Base-by-base conservation (phyloP, 2,329 filamentous ascomycete species). In the Sporothrix pallida region DNA sequence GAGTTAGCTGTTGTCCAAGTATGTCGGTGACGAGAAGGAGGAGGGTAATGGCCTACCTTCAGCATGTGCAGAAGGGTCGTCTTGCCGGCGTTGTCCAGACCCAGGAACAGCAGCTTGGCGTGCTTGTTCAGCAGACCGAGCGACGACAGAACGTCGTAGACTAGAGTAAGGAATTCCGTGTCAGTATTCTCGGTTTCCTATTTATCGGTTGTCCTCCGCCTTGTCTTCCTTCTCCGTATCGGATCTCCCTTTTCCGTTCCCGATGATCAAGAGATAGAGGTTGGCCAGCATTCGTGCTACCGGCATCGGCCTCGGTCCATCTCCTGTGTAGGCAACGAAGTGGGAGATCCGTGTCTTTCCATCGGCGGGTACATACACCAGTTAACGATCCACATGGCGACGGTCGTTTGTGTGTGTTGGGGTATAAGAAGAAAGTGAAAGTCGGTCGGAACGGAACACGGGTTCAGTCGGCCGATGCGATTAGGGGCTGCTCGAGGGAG, bases 51-150 rank as follows among this genome's bases (percentile, higher is more conserved):
- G 9, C 54, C n/a, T 52, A 94, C 92, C 92, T 97, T 97, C 84
- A 97, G 84, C 94, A 97, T 97, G 85, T 97, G 94, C 81, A 97
- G 86, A 79, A 97, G 87, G 62, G 94, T 97, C 72, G 94, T 97
- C 88, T 97, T 97, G 84, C 94, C 94, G 70, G 94, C 94, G 86
- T 97, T 97, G 83, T 97, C 94, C 76, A 97, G 91, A 79, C 94
- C 94, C 77, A 97, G 90, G 86, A 97, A 97, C 74, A 97, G 89
- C 75, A 97, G 89, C 89, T 97, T 97, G 80, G 94, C 94, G 83
- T 97, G 93, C 89, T 97, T 97, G 90, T 97, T 97, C 78, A 95
- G 87, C 80, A 97, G 88, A 79, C 94, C 94, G 76, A 97, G 88
- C 77, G 90, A 93, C 80, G 94, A 93, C 80, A 97, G 90, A 79